Percentiles rank a stretch among this genome's conserved stretches.
Evolutionary conservation across 208 protist genomes (phyloP).

Genomic region (Herpetomonas samuelpessoai): DNA sequence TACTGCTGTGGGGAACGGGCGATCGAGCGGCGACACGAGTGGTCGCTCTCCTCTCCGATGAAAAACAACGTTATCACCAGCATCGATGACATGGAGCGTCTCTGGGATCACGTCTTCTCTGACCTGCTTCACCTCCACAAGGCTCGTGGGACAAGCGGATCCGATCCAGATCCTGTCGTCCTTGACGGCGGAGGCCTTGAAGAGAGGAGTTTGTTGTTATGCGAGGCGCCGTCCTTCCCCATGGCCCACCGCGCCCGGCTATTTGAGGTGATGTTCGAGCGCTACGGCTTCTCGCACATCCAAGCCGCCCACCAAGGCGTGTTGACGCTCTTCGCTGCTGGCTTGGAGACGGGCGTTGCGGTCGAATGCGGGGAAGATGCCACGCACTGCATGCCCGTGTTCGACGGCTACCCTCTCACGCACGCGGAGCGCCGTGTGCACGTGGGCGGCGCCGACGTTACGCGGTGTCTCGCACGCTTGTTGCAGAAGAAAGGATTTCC

Average conservation of each 20-base stretch:
- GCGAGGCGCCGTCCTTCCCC: conserved; percentile 96
- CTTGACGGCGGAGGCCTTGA: too few relatives aligned
- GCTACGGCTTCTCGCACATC: conserved; percentile 90
- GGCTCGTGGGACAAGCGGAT: too few relatives aligned
- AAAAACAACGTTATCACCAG: background rate
- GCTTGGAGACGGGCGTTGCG: conserved; percentile 95
- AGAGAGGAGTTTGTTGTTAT: conserved; percentile 86
- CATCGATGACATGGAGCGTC: background rate
- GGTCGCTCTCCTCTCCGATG: background rate
- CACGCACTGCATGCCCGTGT: conserved; percentile 98
- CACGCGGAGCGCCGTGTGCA: conserved; percentile 84
- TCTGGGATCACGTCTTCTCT: background rate
- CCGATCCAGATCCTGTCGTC: too few relatives aligned
- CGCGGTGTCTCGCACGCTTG: conserved; percentile 94
- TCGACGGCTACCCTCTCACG: conserved; percentile 90
- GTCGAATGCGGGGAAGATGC: conserved; percentile 98
- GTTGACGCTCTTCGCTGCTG: conserved; percentile 96
- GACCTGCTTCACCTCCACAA: too few relatives aligned
- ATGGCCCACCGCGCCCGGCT: conserved; percentile 89
- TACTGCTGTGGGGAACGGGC: background rate
- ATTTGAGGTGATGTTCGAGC: conserved; percentile 96
- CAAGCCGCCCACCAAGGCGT: conserved; percentile 93
- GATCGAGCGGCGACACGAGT: background rate
- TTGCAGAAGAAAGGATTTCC: conserved; percentile 35
- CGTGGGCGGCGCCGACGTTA: conserved; percentile 97